Evolutionary conservation across 1,284 basidiomycete genomes (phyloP), one percentile per base, ranked within the genome.

Genomic region (Sporisorium sorghi): DNA sequence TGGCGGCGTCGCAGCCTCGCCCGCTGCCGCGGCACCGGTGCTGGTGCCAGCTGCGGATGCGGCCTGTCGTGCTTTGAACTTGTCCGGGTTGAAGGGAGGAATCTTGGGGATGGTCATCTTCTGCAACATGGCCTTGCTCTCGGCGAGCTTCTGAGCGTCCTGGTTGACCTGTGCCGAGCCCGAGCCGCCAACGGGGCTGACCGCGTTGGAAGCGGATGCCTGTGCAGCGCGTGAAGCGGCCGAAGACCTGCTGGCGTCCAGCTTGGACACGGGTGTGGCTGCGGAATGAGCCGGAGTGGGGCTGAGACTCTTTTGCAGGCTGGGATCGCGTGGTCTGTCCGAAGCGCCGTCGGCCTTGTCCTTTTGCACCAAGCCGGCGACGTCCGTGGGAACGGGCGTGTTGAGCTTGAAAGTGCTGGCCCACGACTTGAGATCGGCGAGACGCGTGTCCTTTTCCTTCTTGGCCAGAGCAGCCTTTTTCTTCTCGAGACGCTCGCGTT

Each of bases 381-480:
- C 89, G 84, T 98, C 96, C 48, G 93, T 92, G 12, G 94, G 95
- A 74, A 97, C 93, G 9, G 94, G 93, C 82, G 94, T 91, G 83
- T 94, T 95, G 56, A 97, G 90, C 92, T 96, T 97, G 90, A 99
- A 99, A 73, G 86, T 91, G 84, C 92, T 89, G 77, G 93, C 93
- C 87, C 97, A 99, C 85, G 92, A 92, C 83, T 94, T 89, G 52
- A 98, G 87, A 53, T 98, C 95, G 12, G 93, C 91, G 86, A 97
- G 90, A 58, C 91, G 90, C 81, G 92, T 93, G 84, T 95, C 93
- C 90, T 94, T 93, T 85, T 97, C 96, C 82, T 89, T 92, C 88
- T 94, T 96, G 61, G 91, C 89, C 51, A 96, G 87, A 19, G 91
- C 91, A 80, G 94, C 92, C 86, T 93, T 91, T 88, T 94, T 96